These are phyloP conservation scores for Russula earlei DNA, from an alignment of 768 basidiomycete species.

Conservation along the genomic window DNA sequence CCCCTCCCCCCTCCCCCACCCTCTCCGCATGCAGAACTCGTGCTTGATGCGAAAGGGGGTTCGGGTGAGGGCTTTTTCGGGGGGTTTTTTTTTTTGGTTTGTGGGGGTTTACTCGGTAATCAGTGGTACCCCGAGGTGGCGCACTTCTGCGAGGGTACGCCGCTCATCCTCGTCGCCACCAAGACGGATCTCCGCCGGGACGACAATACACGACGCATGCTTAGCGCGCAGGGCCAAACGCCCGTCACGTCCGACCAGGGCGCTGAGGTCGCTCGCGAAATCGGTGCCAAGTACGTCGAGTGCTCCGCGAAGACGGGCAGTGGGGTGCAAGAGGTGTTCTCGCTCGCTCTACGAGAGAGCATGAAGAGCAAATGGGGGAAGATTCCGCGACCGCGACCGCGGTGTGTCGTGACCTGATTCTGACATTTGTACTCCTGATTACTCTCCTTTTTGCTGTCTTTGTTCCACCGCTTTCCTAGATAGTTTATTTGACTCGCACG, in stretches of 20 bases:
- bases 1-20: background rate
- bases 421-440: background rate
- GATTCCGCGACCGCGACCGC: conserved; percentile 48
- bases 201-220: conserved; percentile 76
- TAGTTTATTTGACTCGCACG: conserved; percentile 5
- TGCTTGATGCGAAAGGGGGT: background rate
- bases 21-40: background rate
- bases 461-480: background rate
- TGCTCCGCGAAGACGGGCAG: conserved; percentile 89
- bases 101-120: background rate
- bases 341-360: conserved; percentile 80
- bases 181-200: conserved; percentile 88
- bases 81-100: too few relatives aligned
- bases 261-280: conserved; percentile 76
- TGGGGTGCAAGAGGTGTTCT: conserved; percentile 89
- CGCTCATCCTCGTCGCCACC: conserved; percentile 85
- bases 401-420: conserved; percentile 55
- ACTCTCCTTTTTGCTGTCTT: background rate
- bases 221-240: conserved; percentile 78
- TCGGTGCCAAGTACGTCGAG: conserved; percentile 88
- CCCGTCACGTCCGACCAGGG: conserved; percentile 84
- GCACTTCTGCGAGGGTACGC: conserved; percentile 85
- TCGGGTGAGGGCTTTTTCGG: too few relatives aligned
- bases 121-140: conserved; percentile 92
- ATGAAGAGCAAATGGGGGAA: conserved; percentile 73